Conservation (phyloP, 2,329 filamentous ascomycete genomes). For the Ampelomyces quisqualis region DNA sequence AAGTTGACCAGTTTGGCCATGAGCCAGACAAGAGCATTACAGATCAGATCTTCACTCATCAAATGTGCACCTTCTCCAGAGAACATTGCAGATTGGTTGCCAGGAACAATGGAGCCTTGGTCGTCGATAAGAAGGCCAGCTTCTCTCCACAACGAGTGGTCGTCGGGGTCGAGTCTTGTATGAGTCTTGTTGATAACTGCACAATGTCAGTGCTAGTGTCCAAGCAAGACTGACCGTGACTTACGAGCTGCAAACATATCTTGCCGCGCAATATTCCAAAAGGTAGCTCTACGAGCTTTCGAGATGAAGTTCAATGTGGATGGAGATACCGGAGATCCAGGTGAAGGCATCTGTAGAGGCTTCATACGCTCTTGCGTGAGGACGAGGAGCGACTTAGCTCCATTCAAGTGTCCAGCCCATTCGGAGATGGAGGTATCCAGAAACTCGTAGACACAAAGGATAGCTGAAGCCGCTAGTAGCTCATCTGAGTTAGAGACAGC, state of each 20-base stretch:
- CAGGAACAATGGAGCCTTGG: conserved; percentile 53
- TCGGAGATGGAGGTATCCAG: conserved; percentile 64
- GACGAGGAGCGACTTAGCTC: conserved; percentile 63
- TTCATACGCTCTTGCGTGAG: conserved; percentile 54
- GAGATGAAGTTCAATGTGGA: conserved; percentile 46
- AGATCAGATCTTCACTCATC: conserved; percentile 64
- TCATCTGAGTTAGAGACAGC: conserved; percentile 56
- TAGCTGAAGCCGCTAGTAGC: conserved; percentile 64
- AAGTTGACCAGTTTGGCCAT: conserved; percentile 67
- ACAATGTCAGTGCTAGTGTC: conserved; percentile 7
- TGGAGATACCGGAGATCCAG: conserved; percentile 31
- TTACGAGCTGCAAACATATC: conserved; percentile 64
- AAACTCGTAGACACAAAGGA: conserved; percentile 67
- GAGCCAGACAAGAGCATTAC: conserved; percentile 66
- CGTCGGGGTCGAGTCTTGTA: conserved; percentile 62
- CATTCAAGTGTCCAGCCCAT: conserved; percentile 66
- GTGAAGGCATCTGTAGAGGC: conserved; percentile 48
- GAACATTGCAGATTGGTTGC: conserved; percentile 43
- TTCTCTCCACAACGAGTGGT: conserved; percentile 64
- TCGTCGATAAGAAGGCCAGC: conserved; percentile 61
- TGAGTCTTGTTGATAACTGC: conserved; percentile 60
- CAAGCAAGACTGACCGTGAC: conserved; percentile 17
- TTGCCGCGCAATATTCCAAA: conserved; percentile 68
- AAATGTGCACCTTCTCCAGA: conserved; percentile 49
- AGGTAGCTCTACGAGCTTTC: conserved; percentile 59